Base-by-base conservation (phyloP, 1,284 basidiomycete genomes). In the Apiotrichum veenhuisii region DNA sequence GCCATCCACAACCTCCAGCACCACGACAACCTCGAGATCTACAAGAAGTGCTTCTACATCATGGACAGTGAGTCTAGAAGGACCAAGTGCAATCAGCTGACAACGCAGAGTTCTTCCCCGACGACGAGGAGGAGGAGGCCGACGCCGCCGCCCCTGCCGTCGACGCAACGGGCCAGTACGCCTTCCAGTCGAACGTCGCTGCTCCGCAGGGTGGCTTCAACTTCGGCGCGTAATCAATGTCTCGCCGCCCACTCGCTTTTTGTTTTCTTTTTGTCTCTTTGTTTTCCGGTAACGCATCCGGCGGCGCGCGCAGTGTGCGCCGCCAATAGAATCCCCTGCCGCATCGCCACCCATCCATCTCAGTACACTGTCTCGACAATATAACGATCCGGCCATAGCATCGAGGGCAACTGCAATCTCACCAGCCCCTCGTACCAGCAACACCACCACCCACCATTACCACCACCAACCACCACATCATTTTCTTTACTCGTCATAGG, bases 11-110 rank as follows among this genome's bases (percentile, higher is more conserved):
- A 97, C 78, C 85, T 98, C 62, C 96, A 99, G 80, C 93, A 96
- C 79, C 96, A 98, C 79, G 95, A 98, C 80, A 99, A 98, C 80
- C 79, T 98, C 77, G 95, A 98, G 72, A 98, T 98, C 72, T 83
- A 98, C 82, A 98, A 97, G 84, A 98, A 98, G 82, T 95, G 94
- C 61, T 98, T 96, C 85, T 95, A 93, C 79, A 97, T 98, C 76
- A 96, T 96, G 92, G 92, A 95, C 80, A 94, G 74, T 77, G 63
- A 69, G 68, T 72, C 10, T 14, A 17, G 40, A 7, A 30, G 12
- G 5, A 30, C 30, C 30, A 30, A 12, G 12, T 30, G 5, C 7
- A 30, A 30, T n/a, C n/a, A n/a, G 30, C 30, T 30, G 12, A 27
- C 43, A 44, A 44, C 7, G 3, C 57, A 72, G 68, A 73, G 64